phyloP scores from a whole-genome alignment of 768 basidiomycete genomes.

The Agaricus sinodeliciosus region DNA sequence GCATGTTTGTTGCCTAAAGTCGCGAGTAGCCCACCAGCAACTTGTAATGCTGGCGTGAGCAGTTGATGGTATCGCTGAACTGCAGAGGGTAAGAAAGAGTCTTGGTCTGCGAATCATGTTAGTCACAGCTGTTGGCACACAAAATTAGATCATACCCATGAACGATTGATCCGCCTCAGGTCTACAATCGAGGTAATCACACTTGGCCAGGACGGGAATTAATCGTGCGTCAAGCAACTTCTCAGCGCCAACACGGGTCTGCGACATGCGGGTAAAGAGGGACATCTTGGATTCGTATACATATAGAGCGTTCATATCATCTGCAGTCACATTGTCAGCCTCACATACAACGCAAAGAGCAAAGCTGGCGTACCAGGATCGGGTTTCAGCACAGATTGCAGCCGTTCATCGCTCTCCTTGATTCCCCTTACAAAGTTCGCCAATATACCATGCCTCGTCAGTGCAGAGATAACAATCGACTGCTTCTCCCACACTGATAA shows the following conservation, averaged over 20 bases:
- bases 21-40: conserved; percentile 70
- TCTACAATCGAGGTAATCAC: conserved; percentile 81
- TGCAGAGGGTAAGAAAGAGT: conserved; percentile 83
- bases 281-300: conserved; percentile 96
- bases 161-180: conserved; percentile 81
- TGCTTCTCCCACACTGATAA: conserved; percentile 68
- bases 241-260: conserved; percentile 80
- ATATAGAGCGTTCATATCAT: conserved; percentile 85
- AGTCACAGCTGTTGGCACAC: not conserved
- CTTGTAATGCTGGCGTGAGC: conserved; percentile 79
- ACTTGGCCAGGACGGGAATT: conserved; percentile 68
- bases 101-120: conserved; percentile 46
- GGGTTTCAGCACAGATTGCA: conserved; percentile 75
- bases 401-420: conserved; percentile 71
- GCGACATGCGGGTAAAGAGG: conserved; percentile 76
- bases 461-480: conserved; percentile 46
- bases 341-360: not conserved
- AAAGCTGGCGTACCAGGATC: conserved; percentile 66
- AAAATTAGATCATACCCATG: conserved; percentile 44
- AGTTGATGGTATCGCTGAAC: conserved; percentile 89
- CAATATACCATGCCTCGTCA: conserved; percentile 73
- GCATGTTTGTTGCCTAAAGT: conserved; percentile 67
- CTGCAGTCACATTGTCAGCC: conserved; percentile 30
- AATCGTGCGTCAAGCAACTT: conserved; percentile 73
- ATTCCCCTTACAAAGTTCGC: conserved; percentile 76